Evolutionary conservation across 768 basidiomycete species (phyloP).

Genomic region (Gelatoporia subvermispora): DNA sequence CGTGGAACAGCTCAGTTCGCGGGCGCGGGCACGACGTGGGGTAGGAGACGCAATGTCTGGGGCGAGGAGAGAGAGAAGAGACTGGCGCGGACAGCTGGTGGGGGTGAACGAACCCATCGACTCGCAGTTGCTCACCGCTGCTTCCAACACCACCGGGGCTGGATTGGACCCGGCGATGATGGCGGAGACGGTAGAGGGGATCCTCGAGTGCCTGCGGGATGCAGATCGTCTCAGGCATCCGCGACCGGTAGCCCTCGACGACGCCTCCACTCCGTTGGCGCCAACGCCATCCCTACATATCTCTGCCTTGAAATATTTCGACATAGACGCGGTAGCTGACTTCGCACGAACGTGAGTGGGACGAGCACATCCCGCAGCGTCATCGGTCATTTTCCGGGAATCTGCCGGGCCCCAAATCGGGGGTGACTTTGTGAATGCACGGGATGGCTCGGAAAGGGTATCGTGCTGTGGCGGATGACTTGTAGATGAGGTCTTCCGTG

Average conservation of each 20-base stretch:
- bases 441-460: too few species aligned
- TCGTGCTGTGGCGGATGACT: too few species aligned
- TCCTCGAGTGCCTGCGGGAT: background rate
- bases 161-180: constrained; percentile 4
- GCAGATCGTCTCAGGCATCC: background rate
- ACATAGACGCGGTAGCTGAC: constrained; percentile 6
- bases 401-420: too few species aligned
- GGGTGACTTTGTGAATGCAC: too few species aligned
- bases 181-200: constrained; percentile 11
- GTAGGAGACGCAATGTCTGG: background rate
- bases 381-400: too few species aligned
- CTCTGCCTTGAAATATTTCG: background rate
- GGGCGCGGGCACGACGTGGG: background rate
- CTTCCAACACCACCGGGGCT: constrained; percentile 13
- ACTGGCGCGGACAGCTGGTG: constrained; percentile 18
- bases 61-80: constrained; percentile 14
- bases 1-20: background rate
- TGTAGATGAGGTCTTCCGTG: too few species aligned
- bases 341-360: constrained; percentile 7
- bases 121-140: constrained; percentile 11
- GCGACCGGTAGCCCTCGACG: constrained; percentile 7
- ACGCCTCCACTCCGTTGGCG: constrained; percentile 3
- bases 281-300: too few species aligned
- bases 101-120: constrained; percentile 22
- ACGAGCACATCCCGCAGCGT: too few species aligned